phyloP scores from a whole-genome alignment of 2,329 filamentous ascomycete species.

The Colletotrichum agaves region DNA sequence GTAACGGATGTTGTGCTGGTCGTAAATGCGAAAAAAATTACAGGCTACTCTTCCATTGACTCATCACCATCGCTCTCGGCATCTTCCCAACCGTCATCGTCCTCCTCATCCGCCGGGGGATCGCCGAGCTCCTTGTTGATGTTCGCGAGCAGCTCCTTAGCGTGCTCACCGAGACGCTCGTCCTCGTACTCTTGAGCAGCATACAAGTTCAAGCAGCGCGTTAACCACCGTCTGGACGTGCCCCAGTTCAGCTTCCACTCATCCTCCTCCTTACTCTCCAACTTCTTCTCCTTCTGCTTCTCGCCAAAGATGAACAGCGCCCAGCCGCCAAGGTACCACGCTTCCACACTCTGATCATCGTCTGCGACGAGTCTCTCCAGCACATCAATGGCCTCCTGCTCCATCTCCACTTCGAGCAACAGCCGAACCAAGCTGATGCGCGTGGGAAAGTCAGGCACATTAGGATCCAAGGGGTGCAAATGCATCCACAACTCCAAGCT shows the following conservation, averaged over 20 bases:
- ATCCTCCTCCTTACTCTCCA: constrained; percentile 51
- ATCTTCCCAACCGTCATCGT: constrained; percentile 60
- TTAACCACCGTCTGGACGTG: constrained; percentile 84
- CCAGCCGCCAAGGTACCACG: constrained; percentile 98
- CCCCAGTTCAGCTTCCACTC: constrained; percentile 72
- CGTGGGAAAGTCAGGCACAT: constrained; percentile 86
- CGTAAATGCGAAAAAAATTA: background rate
- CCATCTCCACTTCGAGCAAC: constrained; percentile 89
- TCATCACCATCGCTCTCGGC: constrained; percentile 58
- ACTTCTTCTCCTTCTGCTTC: constrained; percentile 63
- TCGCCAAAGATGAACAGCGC: constrained; percentile 83
- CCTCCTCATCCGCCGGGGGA: constrained; percentile 63
- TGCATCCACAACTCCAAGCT: constrained; percentile 89
- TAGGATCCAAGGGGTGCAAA: constrained; percentile 75
- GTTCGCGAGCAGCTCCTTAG: constrained; percentile 73
- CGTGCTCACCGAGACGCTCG: constrained; percentile 79
- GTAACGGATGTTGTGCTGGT: background rate
- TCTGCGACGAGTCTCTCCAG: constrained; percentile 85
- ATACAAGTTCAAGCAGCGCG: constrained; percentile 84
- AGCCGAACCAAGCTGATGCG: constrained; percentile 85
- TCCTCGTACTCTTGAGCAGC: constrained; percentile 85
- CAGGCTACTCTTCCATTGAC: constrained; percentile 59
- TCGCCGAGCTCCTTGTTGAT: constrained; percentile 74
- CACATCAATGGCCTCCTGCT: constrained; percentile 85
- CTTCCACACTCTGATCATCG: constrained; percentile 94